phyloP scores from a whole-genome alignment of 2,329 filamentous ascomycete genomes.

The Talaromyces sp. region DNA sequence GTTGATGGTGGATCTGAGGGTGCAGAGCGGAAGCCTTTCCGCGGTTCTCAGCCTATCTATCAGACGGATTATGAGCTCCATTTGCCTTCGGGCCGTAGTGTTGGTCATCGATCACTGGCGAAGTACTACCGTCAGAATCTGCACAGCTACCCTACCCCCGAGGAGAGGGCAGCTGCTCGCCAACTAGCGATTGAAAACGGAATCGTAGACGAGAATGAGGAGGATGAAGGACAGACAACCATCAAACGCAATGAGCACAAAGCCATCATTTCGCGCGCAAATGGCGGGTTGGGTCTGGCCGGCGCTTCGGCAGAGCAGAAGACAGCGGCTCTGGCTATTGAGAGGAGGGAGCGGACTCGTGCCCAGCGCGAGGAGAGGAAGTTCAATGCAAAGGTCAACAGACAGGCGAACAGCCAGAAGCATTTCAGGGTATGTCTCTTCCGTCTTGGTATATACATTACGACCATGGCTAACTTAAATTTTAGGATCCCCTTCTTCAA shows the following conservation, averaged over 20 bases:
- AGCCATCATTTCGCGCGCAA: constrained; percentile 62
- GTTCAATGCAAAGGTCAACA: constrained; percentile 68
- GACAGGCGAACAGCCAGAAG: constrained; percentile 72
- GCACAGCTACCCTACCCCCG: constrained; percentile 72
- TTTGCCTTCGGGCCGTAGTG: constrained; percentile 80
- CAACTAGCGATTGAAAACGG: constrained; percentile 55
- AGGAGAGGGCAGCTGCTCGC: constrained; percentile 68
- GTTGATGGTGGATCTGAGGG: constrained; percentile 63
- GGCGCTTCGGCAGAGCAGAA: constrained; percentile 75
- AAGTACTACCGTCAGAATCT: constrained; percentile 93
- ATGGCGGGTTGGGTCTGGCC: constrained; percentile 71
- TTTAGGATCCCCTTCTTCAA: constrained; percentile 52
- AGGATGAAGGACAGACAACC: constrained; percentile 47
- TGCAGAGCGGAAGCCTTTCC: constrained; percentile 71
- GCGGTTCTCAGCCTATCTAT: constrained; percentile 71
- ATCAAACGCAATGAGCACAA: constrained; percentile 44
- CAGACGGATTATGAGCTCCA: constrained; percentile 93
- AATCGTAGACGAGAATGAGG: constrained; percentile 29
- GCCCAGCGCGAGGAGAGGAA: constrained; percentile 60
- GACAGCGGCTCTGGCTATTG: constrained; percentile 61
- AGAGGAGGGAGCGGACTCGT: constrained; percentile 66
- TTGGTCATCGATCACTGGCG: constrained; percentile 83
- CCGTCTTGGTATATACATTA: neutral
- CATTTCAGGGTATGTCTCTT: constrained; percentile 60
- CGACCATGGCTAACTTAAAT: constrained; percentile 20